Evolutionary conservation across 768 basidiomycete genomes (phyloP).

Genomic region (Tulasnella sp.): DNA sequence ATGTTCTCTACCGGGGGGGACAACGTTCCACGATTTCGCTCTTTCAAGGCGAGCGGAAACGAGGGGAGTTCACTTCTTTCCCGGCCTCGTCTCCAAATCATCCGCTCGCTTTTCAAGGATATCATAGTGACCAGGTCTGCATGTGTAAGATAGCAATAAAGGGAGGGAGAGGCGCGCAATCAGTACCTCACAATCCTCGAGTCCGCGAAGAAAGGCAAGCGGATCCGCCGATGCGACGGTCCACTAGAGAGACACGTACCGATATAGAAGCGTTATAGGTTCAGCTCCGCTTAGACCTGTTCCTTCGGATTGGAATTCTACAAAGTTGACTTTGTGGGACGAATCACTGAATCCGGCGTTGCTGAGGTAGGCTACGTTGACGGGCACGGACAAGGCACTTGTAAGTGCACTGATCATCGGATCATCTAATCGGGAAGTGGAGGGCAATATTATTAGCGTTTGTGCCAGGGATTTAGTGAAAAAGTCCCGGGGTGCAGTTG

Average conservation of each 20-base stretch:
- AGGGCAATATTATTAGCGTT: too few relatives aligned
- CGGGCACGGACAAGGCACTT: conserved; percentile 58
- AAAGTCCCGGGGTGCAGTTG: not conserved
- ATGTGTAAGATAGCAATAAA: not conserved
- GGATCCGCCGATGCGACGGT: conserved; percentile 22
- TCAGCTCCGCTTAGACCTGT: conserved; percentile 36
- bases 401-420: conserved; percentile 77
- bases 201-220: not conserved
- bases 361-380: conserved; percentile 71
- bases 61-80: not conserved
- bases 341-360: conserved; percentile 49
- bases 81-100: not conserved
- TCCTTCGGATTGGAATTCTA: conserved; percentile 54
- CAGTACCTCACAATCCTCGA: conserved; percentile 18
- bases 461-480: not conserved
- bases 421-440: conserved; percentile 52
- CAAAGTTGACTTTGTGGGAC: conserved; percentile 53
- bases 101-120: conserved; percentile 44
- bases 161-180: not conserved
- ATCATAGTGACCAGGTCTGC: conserved; percentile 86
- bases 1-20: not conserved
- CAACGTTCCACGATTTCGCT: not conserved
- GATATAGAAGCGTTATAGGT: conserved; percentile 69
- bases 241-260: conserved; percentile 47
- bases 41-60: not conserved